Evolutionary conservation across 1,284 basidiomycete genomes (phyloP).

Genomic region (Kwoniella shivajii): DNA sequence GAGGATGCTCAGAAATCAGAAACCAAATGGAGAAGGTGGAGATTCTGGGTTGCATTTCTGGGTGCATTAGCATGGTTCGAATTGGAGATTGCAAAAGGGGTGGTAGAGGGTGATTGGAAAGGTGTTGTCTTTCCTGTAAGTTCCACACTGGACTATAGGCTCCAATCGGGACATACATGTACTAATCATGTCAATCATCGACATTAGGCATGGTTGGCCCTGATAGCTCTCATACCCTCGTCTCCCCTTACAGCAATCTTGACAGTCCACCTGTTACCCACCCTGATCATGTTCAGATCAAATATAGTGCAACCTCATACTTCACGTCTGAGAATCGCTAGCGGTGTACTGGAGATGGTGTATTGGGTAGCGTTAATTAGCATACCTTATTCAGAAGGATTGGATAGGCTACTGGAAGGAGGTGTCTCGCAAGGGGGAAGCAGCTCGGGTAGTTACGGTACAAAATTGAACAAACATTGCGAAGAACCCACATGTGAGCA

Average conservation of each 20-base stretch:
- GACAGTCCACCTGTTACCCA: constrained; percentile 42
- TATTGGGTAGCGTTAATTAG: constrained; percentile 48
- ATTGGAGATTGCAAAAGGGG: constrained; percentile 20
- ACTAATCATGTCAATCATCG: too few species aligned
- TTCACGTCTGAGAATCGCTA: constrained; percentile 30
- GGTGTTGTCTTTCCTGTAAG: constrained; percentile 40
- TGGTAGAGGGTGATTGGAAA: constrained; percentile 23
- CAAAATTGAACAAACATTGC: constrained; percentile 32
- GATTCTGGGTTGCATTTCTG: constrained; percentile 24
- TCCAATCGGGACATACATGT: too few species aligned
- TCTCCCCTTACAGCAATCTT: constrained; percentile 45
- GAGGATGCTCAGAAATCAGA: constrained; percentile 10
- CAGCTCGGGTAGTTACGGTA: constrained; percentile 30
- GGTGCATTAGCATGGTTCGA: constrained; percentile 35
- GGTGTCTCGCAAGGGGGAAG: constrained; percentile 42
- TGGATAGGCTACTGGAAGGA: constrained; percentile 45
- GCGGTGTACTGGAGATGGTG: constrained; percentile 38
- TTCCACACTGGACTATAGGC: too few species aligned
- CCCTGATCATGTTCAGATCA: constrained; percentile 46
- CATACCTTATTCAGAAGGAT: constrained; percentile 47
- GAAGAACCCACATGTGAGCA: constrained; percentile 47
- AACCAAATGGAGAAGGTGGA: constrained; percentile 25
- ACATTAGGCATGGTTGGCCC: constrained; percentile 18
- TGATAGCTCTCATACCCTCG: constrained; percentile 33
- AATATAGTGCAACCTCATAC: constrained; percentile 28